These are phyloP conservation scores for Orbilia quercus DNA, from an alignment of 2,329 filamentous ascomycete species.

Conservation along the genomic window DNA sequence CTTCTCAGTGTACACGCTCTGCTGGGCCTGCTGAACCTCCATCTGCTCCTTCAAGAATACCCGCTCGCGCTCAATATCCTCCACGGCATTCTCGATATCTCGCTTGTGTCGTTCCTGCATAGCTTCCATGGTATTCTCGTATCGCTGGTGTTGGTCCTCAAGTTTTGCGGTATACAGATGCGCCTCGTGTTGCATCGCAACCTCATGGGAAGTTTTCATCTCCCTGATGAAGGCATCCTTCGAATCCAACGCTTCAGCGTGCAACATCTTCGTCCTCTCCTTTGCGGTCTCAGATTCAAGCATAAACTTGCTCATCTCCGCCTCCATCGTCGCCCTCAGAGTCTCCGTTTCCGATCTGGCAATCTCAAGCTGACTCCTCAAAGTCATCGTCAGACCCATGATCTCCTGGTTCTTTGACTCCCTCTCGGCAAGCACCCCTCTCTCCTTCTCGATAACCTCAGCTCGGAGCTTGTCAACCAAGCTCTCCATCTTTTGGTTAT, in stretches of 20 bases:
- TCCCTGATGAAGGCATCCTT: constrained; percentile 71
- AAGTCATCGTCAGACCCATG: constrained; percentile 78
- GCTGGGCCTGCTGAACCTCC: constrained; percentile 83
- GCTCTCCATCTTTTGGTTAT: constrained; percentile 64
- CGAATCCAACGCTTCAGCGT: constrained; percentile 80
- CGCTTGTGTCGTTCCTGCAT: constrained; percentile 79
- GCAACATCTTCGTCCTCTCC: constrained; percentile 82
- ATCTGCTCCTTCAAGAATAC: constrained; percentile 83
- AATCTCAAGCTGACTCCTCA: constrained; percentile 83
- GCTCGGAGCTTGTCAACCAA: constrained; percentile 66
- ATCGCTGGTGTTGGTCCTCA: constrained; percentile 70
- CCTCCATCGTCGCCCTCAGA: constrained; percentile 82
- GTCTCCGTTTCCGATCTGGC: constrained; percentile 88
- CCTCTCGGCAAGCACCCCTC: constrained; percentile 75
- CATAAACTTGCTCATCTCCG: constrained; percentile 80
- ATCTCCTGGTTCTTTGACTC: constrained; percentile 83
- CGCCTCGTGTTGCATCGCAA: constrained; percentile 68
- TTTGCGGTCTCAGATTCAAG: constrained; percentile 84
- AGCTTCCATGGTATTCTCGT: constrained; percentile 78
- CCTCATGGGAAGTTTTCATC: constrained; percentile 62
- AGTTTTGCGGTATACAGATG: constrained; percentile 69
- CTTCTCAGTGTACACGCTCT: constrained; percentile 85
- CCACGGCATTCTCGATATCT: constrained; percentile 76
- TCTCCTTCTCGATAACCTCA: constrained; percentile 61
- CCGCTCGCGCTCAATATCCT: constrained; percentile 84